A percentile compares a stretch with the other conserved stretches of the same genome.
phyloP scores from a whole-genome alignment of 805 yeast genomes.

The Wickerhamiella nectarea region DNA sequence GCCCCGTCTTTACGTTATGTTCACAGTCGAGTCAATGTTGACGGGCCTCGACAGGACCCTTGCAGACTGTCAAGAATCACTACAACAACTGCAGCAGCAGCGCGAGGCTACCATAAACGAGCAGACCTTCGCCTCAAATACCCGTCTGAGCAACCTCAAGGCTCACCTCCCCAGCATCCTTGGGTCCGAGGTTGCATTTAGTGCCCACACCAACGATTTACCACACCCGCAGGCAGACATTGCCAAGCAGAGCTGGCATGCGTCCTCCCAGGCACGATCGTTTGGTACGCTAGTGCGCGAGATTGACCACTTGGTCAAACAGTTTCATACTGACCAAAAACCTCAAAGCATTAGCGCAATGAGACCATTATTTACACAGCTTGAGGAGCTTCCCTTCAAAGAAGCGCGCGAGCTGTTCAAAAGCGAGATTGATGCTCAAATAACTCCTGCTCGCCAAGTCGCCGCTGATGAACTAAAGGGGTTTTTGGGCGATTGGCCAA shows the following conservation, averaged over 20 bases:
- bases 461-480: not conserved
- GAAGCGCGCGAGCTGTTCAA: not conserved
- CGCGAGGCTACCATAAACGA: not conserved
- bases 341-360: not conserved
- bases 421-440: not conserved
- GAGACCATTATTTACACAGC: not conserved
- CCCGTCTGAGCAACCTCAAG: not conserved
- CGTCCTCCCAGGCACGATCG: not conserved
- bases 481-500: slow-evolving; percentile 15
- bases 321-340: not conserved
- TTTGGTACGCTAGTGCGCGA: not conserved
- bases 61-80: not conserved
- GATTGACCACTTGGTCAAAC: not conserved
- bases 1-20: not conserved
- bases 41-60: not conserved
- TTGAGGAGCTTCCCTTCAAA: not conserved
- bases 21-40: not conserved
- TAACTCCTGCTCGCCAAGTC: not conserved
- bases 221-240: too few relatives aligned
- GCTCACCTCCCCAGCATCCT: too few relatives aligned
- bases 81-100: not conserved
- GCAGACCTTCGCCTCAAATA: not conserved
- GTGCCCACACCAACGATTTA: too few relatives aligned
- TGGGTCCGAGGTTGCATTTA: too few relatives aligned
- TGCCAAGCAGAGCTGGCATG: not conserved